These are phyloP conservation scores for Vaucheria bursata DNA, from an alignment of 352 stramenopile genomes.

Conservation along the genomic window DNA sequence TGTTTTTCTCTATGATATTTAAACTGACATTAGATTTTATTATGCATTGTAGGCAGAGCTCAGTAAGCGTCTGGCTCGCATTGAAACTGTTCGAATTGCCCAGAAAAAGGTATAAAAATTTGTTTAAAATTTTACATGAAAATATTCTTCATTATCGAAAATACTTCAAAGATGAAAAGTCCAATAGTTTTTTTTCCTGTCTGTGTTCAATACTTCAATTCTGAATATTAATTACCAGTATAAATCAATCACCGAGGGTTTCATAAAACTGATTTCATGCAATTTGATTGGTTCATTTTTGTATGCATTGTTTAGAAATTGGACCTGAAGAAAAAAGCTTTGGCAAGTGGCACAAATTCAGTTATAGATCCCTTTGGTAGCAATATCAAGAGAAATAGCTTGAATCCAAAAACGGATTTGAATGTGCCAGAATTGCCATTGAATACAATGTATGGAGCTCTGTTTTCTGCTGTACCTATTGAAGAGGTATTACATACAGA, in stretches of 20 bases:
- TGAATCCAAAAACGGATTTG: too few species aligned
- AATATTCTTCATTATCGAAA: too few species aligned
- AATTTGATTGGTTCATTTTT: not conserved
- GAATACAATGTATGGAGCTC: too few species aligned
- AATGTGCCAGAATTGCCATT: too few species aligned
- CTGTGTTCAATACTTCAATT: not conserved
- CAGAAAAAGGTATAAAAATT: slow-evolving; percentile 5
- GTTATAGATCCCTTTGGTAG: not conserved
- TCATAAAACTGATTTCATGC: not conserved
- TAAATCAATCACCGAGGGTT: not conserved
- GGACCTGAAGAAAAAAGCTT: not conserved
- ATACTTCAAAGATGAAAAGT: too few species aligned
- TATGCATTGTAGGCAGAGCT: not conserved
- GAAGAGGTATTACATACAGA: too few species aligned
- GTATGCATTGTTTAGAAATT: not conserved
- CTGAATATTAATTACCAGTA: not conserved
- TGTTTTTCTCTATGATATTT: not conserved
- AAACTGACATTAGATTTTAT: not conserved
- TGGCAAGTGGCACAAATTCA: not conserved
- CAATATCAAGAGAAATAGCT: not conserved
- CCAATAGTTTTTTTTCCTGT: not conserved
- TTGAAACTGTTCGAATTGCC: not conserved
- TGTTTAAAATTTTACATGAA: too few species aligned
- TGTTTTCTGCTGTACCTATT: too few species aligned
- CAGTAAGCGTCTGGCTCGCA: not conserved